Conservation (phyloP, 371 early-diverging fungal genomes). For the Funneliformis caledonium region DNA sequence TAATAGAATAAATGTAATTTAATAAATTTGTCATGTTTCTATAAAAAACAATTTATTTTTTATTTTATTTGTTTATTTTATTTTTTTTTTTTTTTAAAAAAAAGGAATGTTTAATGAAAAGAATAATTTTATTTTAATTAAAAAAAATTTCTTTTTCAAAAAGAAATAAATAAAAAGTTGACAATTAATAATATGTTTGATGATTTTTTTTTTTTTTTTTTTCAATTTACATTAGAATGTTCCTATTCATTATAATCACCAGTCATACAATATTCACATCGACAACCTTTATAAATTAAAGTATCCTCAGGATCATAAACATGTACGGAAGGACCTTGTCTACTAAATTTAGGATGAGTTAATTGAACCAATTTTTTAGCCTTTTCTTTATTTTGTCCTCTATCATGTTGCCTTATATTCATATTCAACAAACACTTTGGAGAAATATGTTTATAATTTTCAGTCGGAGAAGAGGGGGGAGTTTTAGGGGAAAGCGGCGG, state of each 20-base stretch:
- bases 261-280: conserved; percentile 32
- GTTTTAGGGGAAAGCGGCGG: background rate
- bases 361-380: conserved; percentile 15
- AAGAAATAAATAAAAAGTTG: too few relatives aligned
- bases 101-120: too few relatives aligned
- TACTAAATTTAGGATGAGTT: conserved; percentile 29
- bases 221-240: background rate
- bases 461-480: conserved; percentile 4
- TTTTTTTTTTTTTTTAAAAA: too few relatives aligned
- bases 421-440: conserved; percentile 30
- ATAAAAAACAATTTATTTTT: too few relatives aligned
- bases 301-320: conserved; percentile 33
- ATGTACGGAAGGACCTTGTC: conserved; percentile 12
- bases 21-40: too few relatives aligned
- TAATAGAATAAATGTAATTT: too few relatives aligned
- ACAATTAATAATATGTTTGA: too few relatives aligned
- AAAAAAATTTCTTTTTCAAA: too few relatives aligned
- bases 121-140: too few relatives aligned
- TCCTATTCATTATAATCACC: conserved; percentile 22
- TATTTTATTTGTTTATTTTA: too few relatives aligned
- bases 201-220: background rate
- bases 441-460: background rate
- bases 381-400: background rate
- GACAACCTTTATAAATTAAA: conserved; percentile 34
- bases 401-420: conserved; percentile 11